Evolutionary conservation across 1,284 basidiomycete genomes (phyloP), one percentile per base, ranked within the genome.

Genomic region (Amylostereum chailletii): DNA sequence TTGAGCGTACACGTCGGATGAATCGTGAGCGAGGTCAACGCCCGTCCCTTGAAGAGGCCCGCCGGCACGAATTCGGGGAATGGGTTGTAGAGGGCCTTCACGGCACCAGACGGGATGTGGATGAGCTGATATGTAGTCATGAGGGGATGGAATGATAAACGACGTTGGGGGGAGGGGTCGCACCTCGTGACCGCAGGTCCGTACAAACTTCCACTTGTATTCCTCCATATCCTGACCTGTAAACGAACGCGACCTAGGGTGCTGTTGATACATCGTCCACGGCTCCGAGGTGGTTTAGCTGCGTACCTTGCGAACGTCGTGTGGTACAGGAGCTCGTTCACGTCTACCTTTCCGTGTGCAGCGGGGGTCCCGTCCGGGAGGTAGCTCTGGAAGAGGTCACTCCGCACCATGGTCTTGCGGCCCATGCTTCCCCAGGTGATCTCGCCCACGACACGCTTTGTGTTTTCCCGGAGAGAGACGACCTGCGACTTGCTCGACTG

Each of bases 151-250:
- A 26, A 43, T 7, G 19, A 41, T 36, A 41, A 44, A 49, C 5
- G 32, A 2, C 36, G 31, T 32, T 8, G 34, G 34, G 60, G 71
- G 54, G 57, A 76, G 72, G 46, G 71, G 61, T 47, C 66, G 54
- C 36, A 49, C 69, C 37, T 73, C 74, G 33, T 63, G 54, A 42
- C 64, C 65, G 53, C 66, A 70, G 42, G 66, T 56, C 40, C 62
- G 19, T 19, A 19, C 19, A 19, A 19, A 58, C 55, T 74, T 77
- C 77, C 76, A 79, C 39, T 67, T 61, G 58, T 78, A 79, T 55
- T 76, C 73, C 27, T 66, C 49, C 26, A 66, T 67, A 56, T 77
- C 75, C 52, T 74, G 67, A 6, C 74, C 76, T 26, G 75, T 54
- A 52, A 79, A 79, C 56, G 73, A 75, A 10, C 74, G 68, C 37